Evolutionary conservation across 1,284 basidiomycete species (phyloP), one percentile per base, ranked within the genome.

Genomic region (Cerioporus squamosus): DNA sequence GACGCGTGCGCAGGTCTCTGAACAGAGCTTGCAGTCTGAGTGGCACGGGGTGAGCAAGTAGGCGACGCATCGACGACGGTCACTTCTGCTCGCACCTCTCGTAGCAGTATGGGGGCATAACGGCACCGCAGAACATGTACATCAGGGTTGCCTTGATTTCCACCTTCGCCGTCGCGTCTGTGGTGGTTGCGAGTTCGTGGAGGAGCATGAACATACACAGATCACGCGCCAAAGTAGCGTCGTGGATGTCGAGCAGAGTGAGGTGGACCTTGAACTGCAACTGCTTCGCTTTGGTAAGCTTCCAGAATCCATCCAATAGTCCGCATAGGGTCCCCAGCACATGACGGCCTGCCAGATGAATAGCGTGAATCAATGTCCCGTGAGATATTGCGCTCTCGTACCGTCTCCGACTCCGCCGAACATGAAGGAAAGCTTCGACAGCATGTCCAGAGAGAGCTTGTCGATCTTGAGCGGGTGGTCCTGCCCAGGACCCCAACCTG

Each of bases 201-300:
- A 67, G 14, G 23, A 70, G 58, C 29, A 64, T 44, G 12, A 69
- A 39, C 12, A 71, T 18, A 42, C 53, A 53, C 15, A 70, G 61
- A 52, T 69, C 69, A 1, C 70, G 63, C 6, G 68, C 65, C 3
- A 71, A 39, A 1, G 60, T 55, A 10, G 52, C 61, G 23, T 66
- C 63, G 40, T 71, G 68, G 17, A 67, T 55, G 44, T 70, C 68
- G 15, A 66, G 44, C 29, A 68, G 45, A 1, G 69, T 69, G 14
- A 70, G 44, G 44, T 71, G 68, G 1, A 55, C 63, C 23, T 59
- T 47, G 26, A 69, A 51, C 4, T 29, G 22, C 29, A 24, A 24
- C 29, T 50, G 42, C 39, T 64, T 61, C 2, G n/a, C 12, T 39
- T 65, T 60, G 12, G 40, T 24, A 6, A 70, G 46, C 6, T 38